Evolutionary conservation across 176 grass and related monocot species (phyloP).

Genomic region (Hyparrhenia diplandra): DNA sequence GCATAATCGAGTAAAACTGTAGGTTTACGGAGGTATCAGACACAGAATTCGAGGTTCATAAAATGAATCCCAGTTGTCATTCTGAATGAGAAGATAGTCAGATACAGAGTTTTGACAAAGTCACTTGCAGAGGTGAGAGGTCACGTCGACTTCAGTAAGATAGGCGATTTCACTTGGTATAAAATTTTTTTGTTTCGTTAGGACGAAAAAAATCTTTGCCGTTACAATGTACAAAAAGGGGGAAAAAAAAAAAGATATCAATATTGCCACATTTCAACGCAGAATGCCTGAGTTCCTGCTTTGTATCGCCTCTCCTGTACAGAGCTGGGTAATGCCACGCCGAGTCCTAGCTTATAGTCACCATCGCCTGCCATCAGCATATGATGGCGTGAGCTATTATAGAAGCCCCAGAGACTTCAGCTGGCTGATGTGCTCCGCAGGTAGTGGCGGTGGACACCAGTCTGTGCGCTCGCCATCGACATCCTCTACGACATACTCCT

Average conservation of each 20-base stretch:
- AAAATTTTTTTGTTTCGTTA: not conserved
- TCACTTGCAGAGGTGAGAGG: not conserved
- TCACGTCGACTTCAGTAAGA: not conserved
- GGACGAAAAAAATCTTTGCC: not conserved
- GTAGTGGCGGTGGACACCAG: constrained; percentile 76
- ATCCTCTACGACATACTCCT: constrained; percentile 95
- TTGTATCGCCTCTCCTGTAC: constrained; percentile 43
- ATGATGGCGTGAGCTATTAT: constrained; percentile 44
- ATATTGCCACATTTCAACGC: constrained; percentile 12
- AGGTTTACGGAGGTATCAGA: too few species aligned
- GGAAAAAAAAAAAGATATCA: not conserved
- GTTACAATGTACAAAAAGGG: constrained; percentile 59
- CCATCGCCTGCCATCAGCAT: not conserved
- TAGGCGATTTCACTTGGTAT: constrained; percentile 33
- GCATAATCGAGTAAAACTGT: not conserved
- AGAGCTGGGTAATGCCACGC: constrained; percentile 17
- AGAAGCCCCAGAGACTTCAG: constrained; percentile 78
- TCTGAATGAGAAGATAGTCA: not conserved
- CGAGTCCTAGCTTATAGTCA: constrained; percentile 25
- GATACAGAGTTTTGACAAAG: too few species aligned
- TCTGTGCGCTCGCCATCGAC: constrained; percentile 57
- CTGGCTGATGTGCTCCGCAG: constrained; percentile 67
- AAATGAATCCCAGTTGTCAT: not conserved
- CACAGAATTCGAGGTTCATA: not conserved
- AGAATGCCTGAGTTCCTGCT: not conserved